Evolutionary conservation across 345 rosid species (phyloP), one percentile per base, ranked within the genome.

Genomic region (Euphorbia pulcherrima): DNA sequence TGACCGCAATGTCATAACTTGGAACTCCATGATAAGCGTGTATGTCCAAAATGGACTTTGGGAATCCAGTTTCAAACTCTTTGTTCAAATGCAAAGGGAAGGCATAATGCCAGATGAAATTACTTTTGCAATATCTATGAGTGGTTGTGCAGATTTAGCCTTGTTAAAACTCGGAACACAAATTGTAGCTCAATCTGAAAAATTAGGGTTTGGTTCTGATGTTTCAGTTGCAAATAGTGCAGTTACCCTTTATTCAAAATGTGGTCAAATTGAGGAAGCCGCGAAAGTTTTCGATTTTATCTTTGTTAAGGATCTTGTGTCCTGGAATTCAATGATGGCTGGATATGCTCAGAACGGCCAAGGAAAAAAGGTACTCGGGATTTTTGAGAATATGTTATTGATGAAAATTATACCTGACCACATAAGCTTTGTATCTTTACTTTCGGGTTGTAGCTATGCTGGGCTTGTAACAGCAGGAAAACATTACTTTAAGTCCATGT

Each of bases 361-460:
- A 8, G 75, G 72, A 2, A 66, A 30, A 62, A 65, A 59, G 26
- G 68, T 46, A n/a, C 35, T 66, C 24, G 75, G 70, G 68, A 61
- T 65, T 61, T 75, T 65, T 18, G 53, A 65, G 28, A 54, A 33
- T 61, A 69, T 75, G 75, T 29, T 61, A 35, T 30, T 7, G 59
- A 65, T 56, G 72, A 55, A 54, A 65, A 66, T 18, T 21, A 24
- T 12, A 35, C 72, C 79, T 23, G 75, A 75, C 27, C 60, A 35
- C 35, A 47, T 62, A 52, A 75, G 68, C 26, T 75, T 51, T 48
- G 26, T 71, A 33, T 66, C 72, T 67, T 33, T 75, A 59, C 63
- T 71, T 18, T 75, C 75, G 5, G 79, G 75, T n/a, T 75, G 75
- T 56, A 71, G 75, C 47, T 70, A 75, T 61, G 53, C 75, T 21